phyloP scores from a whole-genome alignment of 202 grass and related monocot species.

The Setaria italica region DNA sequence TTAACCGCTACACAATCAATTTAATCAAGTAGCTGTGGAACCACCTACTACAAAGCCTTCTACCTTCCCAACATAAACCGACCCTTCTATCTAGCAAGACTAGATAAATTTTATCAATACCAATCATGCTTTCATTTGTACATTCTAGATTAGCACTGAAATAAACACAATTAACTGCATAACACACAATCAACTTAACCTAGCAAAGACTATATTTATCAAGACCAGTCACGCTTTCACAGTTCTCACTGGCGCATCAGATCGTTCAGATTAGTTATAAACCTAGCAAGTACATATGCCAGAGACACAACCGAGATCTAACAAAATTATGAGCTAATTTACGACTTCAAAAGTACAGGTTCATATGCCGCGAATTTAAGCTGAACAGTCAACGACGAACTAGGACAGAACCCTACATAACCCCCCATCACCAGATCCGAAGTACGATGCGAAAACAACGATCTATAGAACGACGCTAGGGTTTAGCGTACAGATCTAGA shows the following conservation, averaged over 20 bases:
- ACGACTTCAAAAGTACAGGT: not conserved
- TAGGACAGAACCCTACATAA: not conserved
- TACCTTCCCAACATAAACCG: not conserved
- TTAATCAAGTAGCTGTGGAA: not conserved
- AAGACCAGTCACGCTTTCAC: not conserved
- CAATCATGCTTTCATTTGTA: not conserved
- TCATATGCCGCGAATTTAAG: not conserved
- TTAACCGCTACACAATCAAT: not conserved
- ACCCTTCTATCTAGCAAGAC: not conserved
- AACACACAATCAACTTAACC: not conserved
- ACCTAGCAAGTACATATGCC: too few relatives aligned
- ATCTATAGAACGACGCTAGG: not conserved
- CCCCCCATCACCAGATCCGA: not conserved
- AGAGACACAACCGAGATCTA: too few relatives aligned
- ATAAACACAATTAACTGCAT: not conserved
- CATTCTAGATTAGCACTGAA: not conserved
- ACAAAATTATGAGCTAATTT: not conserved
- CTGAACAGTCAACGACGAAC: not conserved
- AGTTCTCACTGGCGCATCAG: not conserved
- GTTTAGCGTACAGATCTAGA: conserved; percentile 21
- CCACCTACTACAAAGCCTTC: not conserved
- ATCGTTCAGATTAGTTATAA: not conserved
- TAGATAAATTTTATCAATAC: too few relatives aligned
- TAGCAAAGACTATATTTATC: not conserved
- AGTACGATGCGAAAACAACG: not conserved